Conservation (phyloP, 306 rosid genomes). For the Spatholobus suberectus region DNA sequence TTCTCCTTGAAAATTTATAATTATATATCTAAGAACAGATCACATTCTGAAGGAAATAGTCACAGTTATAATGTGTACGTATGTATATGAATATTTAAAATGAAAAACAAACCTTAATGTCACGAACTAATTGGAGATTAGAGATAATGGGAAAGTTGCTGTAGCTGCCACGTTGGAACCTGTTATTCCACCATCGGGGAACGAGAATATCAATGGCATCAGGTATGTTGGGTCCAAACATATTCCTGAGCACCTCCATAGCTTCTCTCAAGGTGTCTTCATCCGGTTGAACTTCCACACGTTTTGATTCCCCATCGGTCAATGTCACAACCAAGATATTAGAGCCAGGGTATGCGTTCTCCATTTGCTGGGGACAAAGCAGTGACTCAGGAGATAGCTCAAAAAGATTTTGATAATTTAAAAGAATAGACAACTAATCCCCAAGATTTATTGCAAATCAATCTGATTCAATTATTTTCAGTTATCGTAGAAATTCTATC, state of each 20-base stretch:
- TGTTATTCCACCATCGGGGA: conserved; percentile 90
- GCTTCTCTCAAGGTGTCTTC: conserved; percentile 79
- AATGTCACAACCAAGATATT: conserved; percentile 88
- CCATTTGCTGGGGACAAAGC: conserved; percentile 90
- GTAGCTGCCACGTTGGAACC: conserved; percentile 94
- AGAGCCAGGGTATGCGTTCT: conserved; percentile 92
- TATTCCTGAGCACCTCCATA: conserved; percentile 79
- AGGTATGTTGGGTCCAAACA: conserved; percentile 86
- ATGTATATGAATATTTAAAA: not conserved
- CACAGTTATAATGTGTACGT: not conserved
- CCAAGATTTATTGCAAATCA: conserved; percentile 4
- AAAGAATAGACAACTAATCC: conserved; percentile 39
- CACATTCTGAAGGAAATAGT: conserved; percentile 12
- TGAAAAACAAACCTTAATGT: conserved; percentile 65
- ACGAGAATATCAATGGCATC: conserved; percentile 81
- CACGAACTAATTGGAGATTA: conserved; percentile 53
- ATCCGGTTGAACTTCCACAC: conserved; percentile 86
- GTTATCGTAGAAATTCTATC: conserved; percentile 1
- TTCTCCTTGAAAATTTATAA: no score
- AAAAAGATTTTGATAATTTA: conserved; percentile 35
- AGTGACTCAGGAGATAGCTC: conserved; percentile 45
- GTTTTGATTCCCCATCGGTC: conserved; percentile 94
- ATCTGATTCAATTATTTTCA: conserved; percentile 32
- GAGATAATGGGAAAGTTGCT: conserved; percentile 85
- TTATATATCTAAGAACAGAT: no score